These are phyloP conservation scores for Phytophthora fragariae DNA, from an alignment of 352 stramenopile species.

Conservation along the genomic window DNA sequence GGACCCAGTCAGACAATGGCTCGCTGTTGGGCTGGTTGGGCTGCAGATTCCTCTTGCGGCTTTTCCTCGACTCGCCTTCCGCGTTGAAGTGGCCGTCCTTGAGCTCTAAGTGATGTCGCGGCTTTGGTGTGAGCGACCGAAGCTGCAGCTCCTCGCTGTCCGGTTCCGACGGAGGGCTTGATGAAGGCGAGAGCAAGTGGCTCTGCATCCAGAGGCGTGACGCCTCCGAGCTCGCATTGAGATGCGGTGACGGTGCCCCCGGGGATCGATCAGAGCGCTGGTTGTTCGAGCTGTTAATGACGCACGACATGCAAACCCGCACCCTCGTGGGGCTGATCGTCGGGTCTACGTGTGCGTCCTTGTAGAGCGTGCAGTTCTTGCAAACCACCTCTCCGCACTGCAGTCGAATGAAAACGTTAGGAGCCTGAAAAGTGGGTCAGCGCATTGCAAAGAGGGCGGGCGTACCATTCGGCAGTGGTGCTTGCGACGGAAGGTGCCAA, in stretches of 20 bases:
- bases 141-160: conserved; percentile 49
- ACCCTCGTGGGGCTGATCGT: conserved; percentile 68
- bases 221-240: conserved; percentile 44
- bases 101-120: conserved; percentile 22
- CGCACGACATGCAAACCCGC: conserved; percentile 82
- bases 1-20: conserved; percentile 44
- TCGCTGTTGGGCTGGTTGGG: conserved; percentile 32
- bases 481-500: conserved; percentile 85
- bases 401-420: conserved; percentile 7
- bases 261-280: conserved; percentile 9
- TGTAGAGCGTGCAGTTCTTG: conserved; percentile 82
- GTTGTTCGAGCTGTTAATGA: conserved; percentile 59
- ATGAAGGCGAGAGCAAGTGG: conserved; percentile 71
- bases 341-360: conserved; percentile 61
- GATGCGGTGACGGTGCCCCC: conserved; percentile 16
- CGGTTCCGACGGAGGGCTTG: conserved; percentile 39
- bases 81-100: conserved; percentile 44
- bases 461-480: conserved; percentile 88
- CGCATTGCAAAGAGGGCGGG: neutral
- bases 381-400: conserved; percentile 86
- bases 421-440: neutral
- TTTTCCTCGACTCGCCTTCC: conserved; percentile 40
- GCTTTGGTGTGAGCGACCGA: conserved; percentile 28
- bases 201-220: conserved; percentile 64
- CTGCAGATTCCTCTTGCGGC: conserved; percentile 15